Percentiles rank a stretch among this genome's conserved stretches.
phyloP scores from a whole-genome alignment of 305 asterid species.

The Petunia hybrid region DNA sequence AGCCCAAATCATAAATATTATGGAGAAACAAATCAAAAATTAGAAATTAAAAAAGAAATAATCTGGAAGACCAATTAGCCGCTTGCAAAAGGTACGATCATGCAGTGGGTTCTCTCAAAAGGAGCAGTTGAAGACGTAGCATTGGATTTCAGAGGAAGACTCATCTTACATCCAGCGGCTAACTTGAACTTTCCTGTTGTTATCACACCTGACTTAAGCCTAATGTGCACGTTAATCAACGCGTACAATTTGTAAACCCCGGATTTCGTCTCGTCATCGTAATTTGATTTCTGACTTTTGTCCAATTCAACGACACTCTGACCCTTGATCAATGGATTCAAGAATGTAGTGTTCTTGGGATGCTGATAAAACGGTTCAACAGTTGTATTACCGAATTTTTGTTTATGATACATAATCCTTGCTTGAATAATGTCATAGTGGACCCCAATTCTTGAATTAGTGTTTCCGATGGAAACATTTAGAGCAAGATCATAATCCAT shows the following conservation, averaged over 20 bases:
- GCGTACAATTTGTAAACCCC: slow-evolving; percentile 52
- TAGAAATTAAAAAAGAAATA: not conserved
- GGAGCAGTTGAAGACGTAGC: slow-evolving; percentile 38
- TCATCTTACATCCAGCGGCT: slow-evolving; percentile 56
- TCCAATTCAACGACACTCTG: slow-evolving; percentile 42
- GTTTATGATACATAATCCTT: slow-evolving; percentile 47
- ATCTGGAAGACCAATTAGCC: not conserved
- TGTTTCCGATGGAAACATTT: slow-evolving; percentile 56
- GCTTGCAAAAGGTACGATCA: slow-evolving; percentile 55
- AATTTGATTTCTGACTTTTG: slow-evolving; percentile 39
- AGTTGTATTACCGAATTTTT: slow-evolving; percentile 39
- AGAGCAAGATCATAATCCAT: slow-evolving; percentile 36
- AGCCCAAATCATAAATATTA: not conserved
- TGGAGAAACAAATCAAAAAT: not conserved
- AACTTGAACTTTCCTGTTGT: slow-evolving; percentile 49
- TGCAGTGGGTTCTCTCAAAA: slow-evolving; percentile 48
- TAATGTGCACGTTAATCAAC: slow-evolving; percentile 43
- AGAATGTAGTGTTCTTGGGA: slow-evolving; percentile 20
- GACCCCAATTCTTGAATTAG: slow-evolving; percentile 57
- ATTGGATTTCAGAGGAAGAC: slow-evolving; percentile 52
- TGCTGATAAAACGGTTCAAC: slow-evolving; percentile 40
- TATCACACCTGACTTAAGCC: slow-evolving; percentile 56
- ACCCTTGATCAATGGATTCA: slow-evolving; percentile 40
- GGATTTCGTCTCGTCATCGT: slow-evolving; percentile 40
- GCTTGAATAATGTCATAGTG: slow-evolving; percentile 62